Evolutionary conservation across 495 filamentous ascomycete species (phyloP).

Genomic region (Penicillium herquei): DNA sequence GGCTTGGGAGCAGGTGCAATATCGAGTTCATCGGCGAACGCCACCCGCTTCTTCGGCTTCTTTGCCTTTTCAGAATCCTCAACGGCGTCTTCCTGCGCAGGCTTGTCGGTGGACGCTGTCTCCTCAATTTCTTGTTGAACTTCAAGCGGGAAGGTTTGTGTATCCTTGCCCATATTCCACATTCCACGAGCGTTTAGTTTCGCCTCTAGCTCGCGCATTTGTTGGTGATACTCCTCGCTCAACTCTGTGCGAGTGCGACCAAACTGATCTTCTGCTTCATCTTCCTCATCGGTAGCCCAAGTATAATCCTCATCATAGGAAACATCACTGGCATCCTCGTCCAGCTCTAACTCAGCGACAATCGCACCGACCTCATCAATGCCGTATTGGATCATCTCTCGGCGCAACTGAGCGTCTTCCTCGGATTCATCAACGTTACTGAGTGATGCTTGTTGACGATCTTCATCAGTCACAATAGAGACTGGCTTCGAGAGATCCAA

Average conservation of each 20-base stretch:
- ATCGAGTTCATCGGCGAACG: conserved; percentile 76
- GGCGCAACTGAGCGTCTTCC: conserved; percentile 77
- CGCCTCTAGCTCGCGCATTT: conserved; percentile 83
- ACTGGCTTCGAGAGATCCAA: conserved; percentile 19
- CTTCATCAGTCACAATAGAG: conserved; percentile 21
- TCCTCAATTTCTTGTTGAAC: conserved; percentile 32
- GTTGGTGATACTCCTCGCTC: conserved; percentile 66
- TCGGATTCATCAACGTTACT: conserved; percentile 61
- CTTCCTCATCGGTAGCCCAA: conserved; percentile 55
- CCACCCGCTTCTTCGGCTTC: conserved; percentile 65
- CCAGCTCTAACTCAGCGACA: conserved; percentile 88
- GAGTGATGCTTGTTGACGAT: conserved; percentile 29
- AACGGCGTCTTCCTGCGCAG: conserved; percentile 5
- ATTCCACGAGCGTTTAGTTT: conserved; percentile 59
- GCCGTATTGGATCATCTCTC: conserved; percentile 89
- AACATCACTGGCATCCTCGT: conserved; percentile 62
- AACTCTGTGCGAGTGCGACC: conserved; percentile 66
- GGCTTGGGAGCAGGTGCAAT: conserved; percentile 52
- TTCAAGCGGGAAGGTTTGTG: conserved; percentile 31
- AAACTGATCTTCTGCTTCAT: conserved; percentile 63
- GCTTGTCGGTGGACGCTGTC: conserved; percentile 18
- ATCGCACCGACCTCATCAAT: conserved; percentile 82
- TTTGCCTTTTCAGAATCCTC: conserved; percentile 18
- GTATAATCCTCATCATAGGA: conserved; percentile 54
- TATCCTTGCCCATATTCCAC: conserved; percentile 52